Percentiles rank a stretch among this genome's conserved stretches.
phyloP scores from a whole-genome alignment of 208 protist species.

The Acanthamoeba sp. region DNA sequence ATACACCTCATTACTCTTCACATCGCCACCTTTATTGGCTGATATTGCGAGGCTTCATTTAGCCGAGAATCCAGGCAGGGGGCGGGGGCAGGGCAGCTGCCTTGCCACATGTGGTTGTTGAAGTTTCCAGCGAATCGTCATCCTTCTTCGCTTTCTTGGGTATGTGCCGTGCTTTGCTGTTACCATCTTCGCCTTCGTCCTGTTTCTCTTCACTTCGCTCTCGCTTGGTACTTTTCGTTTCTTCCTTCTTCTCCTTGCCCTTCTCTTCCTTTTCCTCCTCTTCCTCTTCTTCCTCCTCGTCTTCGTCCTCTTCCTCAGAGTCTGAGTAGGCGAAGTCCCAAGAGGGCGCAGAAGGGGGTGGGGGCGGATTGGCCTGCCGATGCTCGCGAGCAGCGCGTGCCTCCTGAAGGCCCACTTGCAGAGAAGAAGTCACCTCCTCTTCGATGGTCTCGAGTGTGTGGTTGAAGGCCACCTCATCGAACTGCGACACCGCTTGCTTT shows the following conservation, averaged over 20 bases:
- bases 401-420: slow-evolving; percentile 26
- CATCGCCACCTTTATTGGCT: not conserved
- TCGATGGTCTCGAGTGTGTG: slow-evolving; percentile 22
- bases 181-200: not conserved
- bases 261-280: slow-evolving; percentile 31
- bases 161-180: not conserved
- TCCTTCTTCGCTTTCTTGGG: slow-evolving; percentile 5
- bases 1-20: not conserved
- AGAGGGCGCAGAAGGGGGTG: not conserved
- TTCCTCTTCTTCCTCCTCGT: not conserved
- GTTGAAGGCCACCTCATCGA: slow-evolving; percentile 49
- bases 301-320: not conserved
- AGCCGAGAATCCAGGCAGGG: slow-evolving; percentile 3
- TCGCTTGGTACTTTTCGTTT: not conserved
- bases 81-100: not conserved
- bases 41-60: not conserved
- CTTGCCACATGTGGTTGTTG: not conserved
- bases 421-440: slow-evolving; percentile 30
- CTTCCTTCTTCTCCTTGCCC: slow-evolving; percentile 7
- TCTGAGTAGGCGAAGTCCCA: not conserved
- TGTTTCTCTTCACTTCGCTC: not conserved
- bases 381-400: slow-evolving; percentile 15
- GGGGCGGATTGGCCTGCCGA: not conserved
- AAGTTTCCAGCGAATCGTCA: not conserved
- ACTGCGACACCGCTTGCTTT: not conserved